These are phyloP conservation scores for Russula abietina DNA, from an alignment of 768 basidiomycete species.

Conservation along the genomic window DNA sequence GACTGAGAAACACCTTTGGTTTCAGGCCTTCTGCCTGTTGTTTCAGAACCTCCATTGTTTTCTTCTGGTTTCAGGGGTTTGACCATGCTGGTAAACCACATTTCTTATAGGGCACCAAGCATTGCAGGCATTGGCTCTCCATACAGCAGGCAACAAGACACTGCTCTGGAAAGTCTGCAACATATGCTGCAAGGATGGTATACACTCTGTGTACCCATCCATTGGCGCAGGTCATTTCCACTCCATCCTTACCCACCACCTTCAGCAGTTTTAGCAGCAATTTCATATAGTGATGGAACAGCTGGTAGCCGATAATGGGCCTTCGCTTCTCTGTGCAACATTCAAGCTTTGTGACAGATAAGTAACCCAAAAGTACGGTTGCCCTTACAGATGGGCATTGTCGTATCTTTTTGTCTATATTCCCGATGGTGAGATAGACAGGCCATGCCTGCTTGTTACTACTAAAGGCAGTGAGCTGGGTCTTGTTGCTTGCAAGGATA, in stretches of 20 bases:
- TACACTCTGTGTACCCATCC: constrained; percentile 9
- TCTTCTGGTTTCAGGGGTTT: neutral
- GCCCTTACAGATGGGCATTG: neutral
- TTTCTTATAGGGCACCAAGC: neutral
- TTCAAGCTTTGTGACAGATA: too few relatives aligned
- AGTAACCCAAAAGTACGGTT: neutral
- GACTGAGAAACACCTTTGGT: too few relatives aligned
- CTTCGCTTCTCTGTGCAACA: neutral
- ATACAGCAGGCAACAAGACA: neutral
- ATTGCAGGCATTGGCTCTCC: neutral
- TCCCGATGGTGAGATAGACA: neutral
- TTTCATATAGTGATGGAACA: neutral
- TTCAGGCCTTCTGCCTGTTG: neutral
- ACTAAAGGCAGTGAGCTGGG: neutral
- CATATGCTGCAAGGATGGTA: neutral
- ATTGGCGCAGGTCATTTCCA: constrained; percentile 22
- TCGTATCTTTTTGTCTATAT: neutral
- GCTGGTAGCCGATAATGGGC: too few relatives aligned
- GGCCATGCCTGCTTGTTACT: neutral
- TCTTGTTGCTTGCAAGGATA: neutral
- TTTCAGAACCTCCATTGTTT: neutral
- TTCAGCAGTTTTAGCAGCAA: too few relatives aligned
- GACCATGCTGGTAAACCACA: too few relatives aligned
- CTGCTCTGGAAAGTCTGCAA: neutral
- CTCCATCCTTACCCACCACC: constrained; percentile 16